Percentiles rank a stretch among this genome's conserved stretches.
phyloP scores from a whole-genome alignment of 257 asterid species.

The Linaria vulgaris region DNA sequence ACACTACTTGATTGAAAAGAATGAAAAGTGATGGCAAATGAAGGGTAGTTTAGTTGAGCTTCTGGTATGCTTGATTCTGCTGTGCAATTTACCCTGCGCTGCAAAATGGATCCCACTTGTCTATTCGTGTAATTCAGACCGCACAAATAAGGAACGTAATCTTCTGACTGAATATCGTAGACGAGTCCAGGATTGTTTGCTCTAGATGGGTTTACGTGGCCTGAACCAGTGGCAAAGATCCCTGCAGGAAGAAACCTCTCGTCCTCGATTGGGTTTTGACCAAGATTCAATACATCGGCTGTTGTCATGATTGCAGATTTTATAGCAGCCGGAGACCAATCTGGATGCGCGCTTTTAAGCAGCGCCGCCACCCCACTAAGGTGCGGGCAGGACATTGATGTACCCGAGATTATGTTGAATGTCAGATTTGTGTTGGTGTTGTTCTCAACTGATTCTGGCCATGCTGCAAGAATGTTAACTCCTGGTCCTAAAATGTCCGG shows the following conservation, averaged over 20 bases:
- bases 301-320: constrained; percentile 63
- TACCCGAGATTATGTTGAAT: constrained; percentile 39
- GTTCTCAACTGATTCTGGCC: constrained; percentile 33
- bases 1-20: constrained; percentile 19
- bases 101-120: constrained; percentile 14
- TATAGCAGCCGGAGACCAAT: constrained; percentile 43
- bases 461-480: constrained; percentile 51
- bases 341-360: constrained; percentile 36
- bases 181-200: constrained; percentile 33
- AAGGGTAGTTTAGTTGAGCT: constrained; percentile 29
- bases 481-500: constrained; percentile 72
- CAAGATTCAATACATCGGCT: constrained; percentile 36
- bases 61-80: constrained; percentile 25
- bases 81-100: constrained; percentile 28
- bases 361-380: constrained; percentile 40
- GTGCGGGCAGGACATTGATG: constrained; percentile 41
- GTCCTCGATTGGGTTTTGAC: constrained; percentile 16
- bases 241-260: constrained; percentile 15
- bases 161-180: constrained; percentile 23
- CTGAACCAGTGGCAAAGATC: constrained; percentile 27
- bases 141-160: constrained; percentile 23
- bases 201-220: constrained; percentile 27
- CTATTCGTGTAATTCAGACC: constrained; percentile 27
- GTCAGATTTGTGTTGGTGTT: constrained; percentile 12
- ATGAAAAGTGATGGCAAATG: constrained; percentile 18